These are phyloP conservation scores for Berkeleyomyces rouxiae DNA, from an alignment of 2,329 filamentous ascomycete species.

Conservation along the genomic window DNA sequence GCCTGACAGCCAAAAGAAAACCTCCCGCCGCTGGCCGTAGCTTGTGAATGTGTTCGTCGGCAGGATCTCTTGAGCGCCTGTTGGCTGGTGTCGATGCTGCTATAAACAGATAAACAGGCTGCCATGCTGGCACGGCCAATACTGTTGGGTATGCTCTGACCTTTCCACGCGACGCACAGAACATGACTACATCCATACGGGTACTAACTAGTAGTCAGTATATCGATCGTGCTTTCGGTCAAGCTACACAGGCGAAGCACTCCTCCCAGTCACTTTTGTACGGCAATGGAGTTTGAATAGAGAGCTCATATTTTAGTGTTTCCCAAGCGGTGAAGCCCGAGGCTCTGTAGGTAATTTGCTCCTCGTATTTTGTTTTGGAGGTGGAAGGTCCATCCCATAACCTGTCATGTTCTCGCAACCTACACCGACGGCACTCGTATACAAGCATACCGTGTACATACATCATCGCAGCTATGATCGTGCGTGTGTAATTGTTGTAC, in stretches of 20 bases:
- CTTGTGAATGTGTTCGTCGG: neutral
- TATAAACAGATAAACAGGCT: neutral
- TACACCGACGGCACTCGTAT: too few species aligned
- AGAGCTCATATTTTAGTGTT: neutral
- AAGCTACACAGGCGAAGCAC: neutral
- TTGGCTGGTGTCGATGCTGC: neutral
- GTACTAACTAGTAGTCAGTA: neutral
- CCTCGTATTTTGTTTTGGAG: neutral
- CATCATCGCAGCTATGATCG: too few species aligned
- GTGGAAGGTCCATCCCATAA: neutral
- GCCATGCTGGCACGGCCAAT: neutral
- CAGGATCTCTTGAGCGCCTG: neutral
- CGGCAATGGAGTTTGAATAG: neutral
- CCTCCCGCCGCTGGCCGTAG: neutral
- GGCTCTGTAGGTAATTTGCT: neutral
- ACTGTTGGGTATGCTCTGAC: neutral
- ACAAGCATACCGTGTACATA: too few species aligned
- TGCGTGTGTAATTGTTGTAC: too few species aligned
- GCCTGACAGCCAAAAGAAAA: neutral
- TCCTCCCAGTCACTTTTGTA: neutral
- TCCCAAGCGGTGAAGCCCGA: neutral
- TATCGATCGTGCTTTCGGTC: neutral
- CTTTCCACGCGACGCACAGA: neutral
- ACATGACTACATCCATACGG: neutral
- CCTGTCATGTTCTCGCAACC: neutral